These are phyloP conservation scores for Pneumocystis jirovecii DNA, from an alignment of 1,139 yeast species.

Conservation along the genomic window DNA sequence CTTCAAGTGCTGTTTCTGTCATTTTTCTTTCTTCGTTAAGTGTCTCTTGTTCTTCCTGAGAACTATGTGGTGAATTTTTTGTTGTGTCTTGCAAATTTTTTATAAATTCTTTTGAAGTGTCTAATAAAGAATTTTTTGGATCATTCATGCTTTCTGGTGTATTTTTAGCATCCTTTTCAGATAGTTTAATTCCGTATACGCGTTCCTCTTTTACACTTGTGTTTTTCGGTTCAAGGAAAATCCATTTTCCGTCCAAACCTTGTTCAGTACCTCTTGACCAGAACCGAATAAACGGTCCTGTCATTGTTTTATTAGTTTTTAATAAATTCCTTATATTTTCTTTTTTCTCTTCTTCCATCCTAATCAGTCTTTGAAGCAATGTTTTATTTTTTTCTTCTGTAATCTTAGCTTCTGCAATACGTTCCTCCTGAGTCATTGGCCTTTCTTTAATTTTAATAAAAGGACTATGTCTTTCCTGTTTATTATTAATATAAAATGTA, in stretches of 20 bases:
- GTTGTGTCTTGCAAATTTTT: neutral
- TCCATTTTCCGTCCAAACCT: neutral
- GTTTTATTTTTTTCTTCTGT: constrained; percentile 66
- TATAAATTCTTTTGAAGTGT: constrained; percentile 1
- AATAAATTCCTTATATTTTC: neutral
- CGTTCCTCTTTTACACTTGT: neutral
- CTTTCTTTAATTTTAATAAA: constrained; percentile 16
- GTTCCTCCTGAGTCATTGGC: constrained; percentile 67
- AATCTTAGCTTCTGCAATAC: constrained; percentile 67
- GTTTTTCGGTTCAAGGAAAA: neutral
- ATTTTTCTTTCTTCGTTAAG: neutral
- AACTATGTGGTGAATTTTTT: neutral
- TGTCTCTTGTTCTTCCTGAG: neutral
- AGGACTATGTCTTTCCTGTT: constrained; percentile 23
- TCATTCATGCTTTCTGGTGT: neutral
- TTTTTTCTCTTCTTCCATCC: constrained; percentile 71
- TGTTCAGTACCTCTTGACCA: neutral
- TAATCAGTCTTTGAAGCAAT: constrained; percentile 61
- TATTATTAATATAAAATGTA: neutral
- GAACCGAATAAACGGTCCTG: neutral
- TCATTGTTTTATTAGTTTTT: neutral
- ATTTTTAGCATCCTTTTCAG: neutral
- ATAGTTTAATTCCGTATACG: neutral
- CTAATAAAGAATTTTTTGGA: neutral
- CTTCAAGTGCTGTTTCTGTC: neutral